Evolutionary conservation across 1,284 basidiomycete species (phyloP).

Genomic region (Cutaneotrichosporon dermatis): DNA sequence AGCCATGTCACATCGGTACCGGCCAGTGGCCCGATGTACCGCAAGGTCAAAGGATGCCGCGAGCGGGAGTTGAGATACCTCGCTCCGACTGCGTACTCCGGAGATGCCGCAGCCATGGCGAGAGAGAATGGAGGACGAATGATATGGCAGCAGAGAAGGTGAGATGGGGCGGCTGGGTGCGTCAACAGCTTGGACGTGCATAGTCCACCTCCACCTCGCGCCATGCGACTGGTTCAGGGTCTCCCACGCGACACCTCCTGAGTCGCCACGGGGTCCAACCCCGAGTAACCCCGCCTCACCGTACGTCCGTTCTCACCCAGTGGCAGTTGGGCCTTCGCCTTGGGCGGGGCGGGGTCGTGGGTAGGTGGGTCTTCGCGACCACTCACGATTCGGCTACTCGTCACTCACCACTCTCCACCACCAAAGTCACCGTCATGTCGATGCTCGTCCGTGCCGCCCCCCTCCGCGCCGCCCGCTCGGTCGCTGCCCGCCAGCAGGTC

Average conservation of each 20-base stretch:
- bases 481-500: conserved; percentile 12
- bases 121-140: too few relatives aligned
- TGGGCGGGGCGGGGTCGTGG: too few relatives aligned
- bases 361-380: neutral
- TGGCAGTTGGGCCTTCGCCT: neutral
- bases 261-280: neutral
- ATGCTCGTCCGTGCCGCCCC: conserved; percentile 17
- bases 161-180: too few relatives aligned
- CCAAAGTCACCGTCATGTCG: conserved; percentile 13
- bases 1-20: conserved; percentile 58
- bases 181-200: too few relatives aligned
- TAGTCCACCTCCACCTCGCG: neutral
- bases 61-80: conserved; percentile 40
- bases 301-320: neutral
- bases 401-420: neutral
- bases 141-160: too few relatives aligned
- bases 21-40: conserved; percentile 38
- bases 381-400: neutral
- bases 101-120: too few relatives aligned
- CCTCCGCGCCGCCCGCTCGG: conserved; percentile 15
- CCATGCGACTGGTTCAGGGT: too few relatives aligned
- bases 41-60: conserved; percentile 33
- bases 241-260: neutral
- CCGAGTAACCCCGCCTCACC: conserved; percentile 2
- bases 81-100: conserved; percentile 14